Base-by-base conservation (phyloP, 75 land plant species). In the Picea glauca region DNA sequence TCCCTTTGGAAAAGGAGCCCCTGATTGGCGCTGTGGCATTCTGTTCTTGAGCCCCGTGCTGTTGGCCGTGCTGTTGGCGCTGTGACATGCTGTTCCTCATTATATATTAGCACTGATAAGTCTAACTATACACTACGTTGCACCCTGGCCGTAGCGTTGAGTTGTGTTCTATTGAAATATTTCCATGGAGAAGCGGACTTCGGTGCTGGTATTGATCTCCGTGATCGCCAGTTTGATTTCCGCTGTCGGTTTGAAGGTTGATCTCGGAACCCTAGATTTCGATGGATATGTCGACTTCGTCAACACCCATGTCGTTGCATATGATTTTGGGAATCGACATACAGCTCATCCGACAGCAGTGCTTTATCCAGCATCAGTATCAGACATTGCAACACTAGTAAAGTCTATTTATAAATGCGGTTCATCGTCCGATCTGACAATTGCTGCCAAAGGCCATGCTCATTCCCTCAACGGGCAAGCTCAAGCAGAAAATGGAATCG, bases 381-480 rank as follows among this genome's bases (percentile, higher is more conserved):
- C 80, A 35, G 96, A 91, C 78, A 81, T 93, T 58, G 80, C 77
- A 1, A 56, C 18, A 13, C 75, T 86, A 17, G 79, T 90, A 23
- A 77, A 79, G 15, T 58, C 61, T 3, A 91, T 89, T 11, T 32
- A 80, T 11, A 43, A 58, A 57, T 79, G 83, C 13, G 32, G 86
- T 60, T 62, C 12, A 90, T 92, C 78, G 92, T 94, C 62, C 90
- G 61, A 65, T 54, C 85, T 94, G 59, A 92, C 98, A 31, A 87
- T 96, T 46, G 96, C 96, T 17, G 94, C 98, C 20, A 79, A 88
- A 14, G 98, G 98, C 35, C 90, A 91, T 80, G 97, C 93, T 74
- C 98, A 96, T 87, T 96, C 98, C 31, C 79, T 94, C 81, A 78
- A 85, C 87, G 98, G 98, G 59, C 98, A 96, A 81, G 92, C 98